Evolutionary conservation across 148 eudicot genomes (phyloP), one percentile per base, ranked within the genome.

Genomic region (Simmondsia chinensis): DNA sequence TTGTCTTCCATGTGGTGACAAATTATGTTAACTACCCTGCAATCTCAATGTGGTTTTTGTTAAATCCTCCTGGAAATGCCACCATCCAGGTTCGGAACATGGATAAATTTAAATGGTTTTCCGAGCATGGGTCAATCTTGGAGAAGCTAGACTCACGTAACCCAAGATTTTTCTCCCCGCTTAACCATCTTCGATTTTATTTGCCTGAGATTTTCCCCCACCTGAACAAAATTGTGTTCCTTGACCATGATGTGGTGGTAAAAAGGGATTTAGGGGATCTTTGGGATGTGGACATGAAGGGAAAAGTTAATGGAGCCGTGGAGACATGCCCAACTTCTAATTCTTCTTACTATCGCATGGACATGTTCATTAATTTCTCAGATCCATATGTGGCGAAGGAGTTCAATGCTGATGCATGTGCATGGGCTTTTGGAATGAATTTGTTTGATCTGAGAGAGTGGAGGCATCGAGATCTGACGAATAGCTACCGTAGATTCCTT

Each of bases 351-450:
- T 76, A 65, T 24, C 63, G 60, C 20, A 82, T 85, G 96, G 82
- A 80, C 59, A 59, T 56, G 79, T 51, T 71, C 36, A 53, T 93
- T 35, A 73, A 93, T 65, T 93, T 93, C 63, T 79, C 94, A 18
- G 89, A 93, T 42, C 83, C 99, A 29, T 37, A 56, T 47, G 56
- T 93, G 18, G 71, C 71, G 15, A 66, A 58, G 35, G 66, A 57
- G 50, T 86, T 76, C 54, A 72, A 77, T 62, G 58, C 59, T 14
- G 29, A 77, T 51, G 50, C 94, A 52, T 93, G 99, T 60, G 86
- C 94, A 0, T 93, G 99, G 99, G 94, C 95, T 30, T 93, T 93
- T 71, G 99, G 99, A 53, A 60, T 93, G 95, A 93, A 93, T 43
- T n/a, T 93, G 43, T 93, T 93, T 63, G 86, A 93, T 68, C 64